Conservation (phyloP, 2,329 filamentous ascomycete species). For the Aspergillus calidoustus region DNA sequence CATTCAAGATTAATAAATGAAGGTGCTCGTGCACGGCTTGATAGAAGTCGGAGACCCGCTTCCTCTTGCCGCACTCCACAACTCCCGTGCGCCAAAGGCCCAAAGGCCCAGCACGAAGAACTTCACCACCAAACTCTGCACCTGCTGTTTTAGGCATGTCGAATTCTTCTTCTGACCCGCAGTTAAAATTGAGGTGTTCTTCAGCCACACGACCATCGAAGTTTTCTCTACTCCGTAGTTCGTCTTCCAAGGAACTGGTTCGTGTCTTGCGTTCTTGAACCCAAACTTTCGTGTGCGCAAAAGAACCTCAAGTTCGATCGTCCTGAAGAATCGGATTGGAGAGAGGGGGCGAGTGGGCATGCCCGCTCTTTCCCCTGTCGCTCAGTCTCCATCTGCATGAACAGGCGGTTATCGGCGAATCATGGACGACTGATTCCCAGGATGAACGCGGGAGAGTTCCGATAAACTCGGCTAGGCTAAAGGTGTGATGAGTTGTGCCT, state of each 20-base stretch:
- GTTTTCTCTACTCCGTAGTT: background rate
- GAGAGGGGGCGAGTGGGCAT: background rate
- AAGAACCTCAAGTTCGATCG: background rate
- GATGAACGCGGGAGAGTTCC: slow-evolving; percentile 16
- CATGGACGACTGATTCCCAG: slow-evolving; percentile 6
- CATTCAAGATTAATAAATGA: background rate
- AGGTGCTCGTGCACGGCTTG: background rate
- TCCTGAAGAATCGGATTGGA: background rate
- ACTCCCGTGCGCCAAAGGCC: background rate
- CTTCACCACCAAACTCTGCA: slow-evolving; percentile 4
- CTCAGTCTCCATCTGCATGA: slow-evolving; percentile 13
- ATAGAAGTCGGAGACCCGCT: background rate
- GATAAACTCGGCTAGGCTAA: slow-evolving; percentile 22
- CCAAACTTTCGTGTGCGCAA: slow-evolving; percentile 1
- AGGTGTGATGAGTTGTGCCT: slow-evolving; percentile 24
- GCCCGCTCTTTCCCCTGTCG: slow-evolving; percentile 19
- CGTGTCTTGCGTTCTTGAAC: background rate
- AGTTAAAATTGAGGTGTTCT: background rate
- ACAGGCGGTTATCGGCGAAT: slow-evolving; percentile 12
- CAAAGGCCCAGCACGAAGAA: background rate
- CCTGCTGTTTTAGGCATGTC: slow-evolving; percentile 22
- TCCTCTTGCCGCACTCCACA: background rate
- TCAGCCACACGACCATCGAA: slow-evolving; percentile 14
- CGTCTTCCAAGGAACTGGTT: slow-evolving; percentile 14
- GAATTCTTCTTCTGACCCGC: background rate